Base-by-base conservation (phyloP, 2,329 filamentous ascomycete genomes). In the Chaetothyriales sp. region DNA sequence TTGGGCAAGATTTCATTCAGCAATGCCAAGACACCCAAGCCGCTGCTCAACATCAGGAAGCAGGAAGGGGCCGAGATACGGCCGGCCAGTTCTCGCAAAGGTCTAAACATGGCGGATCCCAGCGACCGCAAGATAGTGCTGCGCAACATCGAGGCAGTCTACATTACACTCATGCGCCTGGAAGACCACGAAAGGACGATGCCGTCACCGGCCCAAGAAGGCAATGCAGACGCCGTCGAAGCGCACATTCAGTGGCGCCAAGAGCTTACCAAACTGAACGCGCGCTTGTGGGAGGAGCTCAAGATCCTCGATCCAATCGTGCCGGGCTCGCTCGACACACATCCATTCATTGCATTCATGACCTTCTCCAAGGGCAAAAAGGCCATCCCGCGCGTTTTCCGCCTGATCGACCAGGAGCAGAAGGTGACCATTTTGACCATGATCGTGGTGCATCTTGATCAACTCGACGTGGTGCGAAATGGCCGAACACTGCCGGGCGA, bases 1-100 rank as follows among this genome's bases (percentile, higher is more conserved):
- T 72, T 98, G 48, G 92, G 92, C 59, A 98, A 97, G 73, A 98
- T 98, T 53, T 94, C 90, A 0, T 98, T 97, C 72, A 95, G 90
- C 74, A 98, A 98, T 63, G 88, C 92, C 47, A 98, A 97, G 74
- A 95, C 92, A 0, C 92, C 92, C 0, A 92, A 94, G 68, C 89
- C 90, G 15, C 74, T 97, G 52, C 81, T 98, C 48, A 98, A 94
- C 66, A 89, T 98, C 72, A 97, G 95, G 74, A 85, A 89, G 29
- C 76, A 80, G 18, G 89, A 95, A 48, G 82, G 75, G 58, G 73
- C 73, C 43, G 78, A 81, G 45, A 65, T 70, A 25, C 73, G 78
- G 50, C 70, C 70, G n/a, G 61, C 67, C 46, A 67, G 59, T 29
- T 61, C 63, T 47, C 73, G 71, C 57, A 75, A 72, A 58, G 61